These are phyloP conservation scores for Trichoderma koningiopsis DNA, from an alignment of 2,329 filamentous ascomycete species.

Conservation along the genomic window DNA sequence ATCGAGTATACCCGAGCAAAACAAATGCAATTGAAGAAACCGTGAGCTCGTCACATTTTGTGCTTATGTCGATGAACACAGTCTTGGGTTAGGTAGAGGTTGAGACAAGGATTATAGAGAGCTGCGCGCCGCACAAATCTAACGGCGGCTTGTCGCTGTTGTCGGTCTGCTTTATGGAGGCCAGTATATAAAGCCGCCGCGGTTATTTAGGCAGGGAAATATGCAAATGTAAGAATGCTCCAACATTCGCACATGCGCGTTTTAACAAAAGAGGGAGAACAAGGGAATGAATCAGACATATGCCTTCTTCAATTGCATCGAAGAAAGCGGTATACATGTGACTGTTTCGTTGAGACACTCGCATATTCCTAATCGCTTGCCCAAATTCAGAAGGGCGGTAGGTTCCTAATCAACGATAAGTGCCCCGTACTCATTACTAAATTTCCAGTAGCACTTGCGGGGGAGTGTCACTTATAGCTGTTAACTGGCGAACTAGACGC, in stretches of 20 bases:
- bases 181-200: too few relatives aligned
- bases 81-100: background rate
- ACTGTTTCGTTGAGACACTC: background rate
- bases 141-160: too few relatives aligned
- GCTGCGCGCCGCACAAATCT: background rate
- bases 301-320: background rate
- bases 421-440: background rate
- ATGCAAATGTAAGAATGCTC: background rate
- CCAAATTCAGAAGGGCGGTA: background rate
- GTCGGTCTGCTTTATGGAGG: too few relatives aligned
- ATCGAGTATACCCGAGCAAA: background rate
- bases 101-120: background rate
- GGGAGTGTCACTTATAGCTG: too few relatives aligned
- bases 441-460: too few relatives aligned
- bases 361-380: background rate
- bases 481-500: too few relatives aligned
- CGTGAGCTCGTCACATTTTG: background rate
- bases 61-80: background rate
- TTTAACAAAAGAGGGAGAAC: background rate
- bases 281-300: background rate
- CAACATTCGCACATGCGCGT: background rate
- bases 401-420: background rate
- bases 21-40: background rate
- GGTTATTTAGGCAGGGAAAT: too few relatives aligned
- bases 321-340: background rate